Evolutionary conservation across 2,329 filamentous ascomycete species (phyloP).

Genomic region (Fusarium nygamai): DNA sequence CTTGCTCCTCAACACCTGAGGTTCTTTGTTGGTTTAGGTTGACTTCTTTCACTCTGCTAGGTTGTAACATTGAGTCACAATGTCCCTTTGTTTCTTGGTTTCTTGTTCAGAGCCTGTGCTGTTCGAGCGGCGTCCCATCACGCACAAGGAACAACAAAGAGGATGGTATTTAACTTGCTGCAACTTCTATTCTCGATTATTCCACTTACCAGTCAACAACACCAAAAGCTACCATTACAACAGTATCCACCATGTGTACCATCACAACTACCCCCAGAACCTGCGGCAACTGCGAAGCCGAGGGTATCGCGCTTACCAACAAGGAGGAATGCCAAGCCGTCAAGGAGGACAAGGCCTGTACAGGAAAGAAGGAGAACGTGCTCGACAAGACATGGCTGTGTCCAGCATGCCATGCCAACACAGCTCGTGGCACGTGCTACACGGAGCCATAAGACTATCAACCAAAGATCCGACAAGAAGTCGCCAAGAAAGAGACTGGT

Average conservation of each 20-base stretch:
- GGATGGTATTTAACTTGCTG: neutral
- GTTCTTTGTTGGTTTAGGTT: neutral
- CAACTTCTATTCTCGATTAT: neutral
- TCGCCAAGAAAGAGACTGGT: neutral
- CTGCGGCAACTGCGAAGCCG: neutral
- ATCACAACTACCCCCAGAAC: neutral
- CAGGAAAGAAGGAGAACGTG: too few relatives aligned
- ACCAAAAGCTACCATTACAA: neutral
- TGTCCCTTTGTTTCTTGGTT: neutral
- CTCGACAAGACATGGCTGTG: neutral
- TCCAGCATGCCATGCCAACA: neutral
- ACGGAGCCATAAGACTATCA: neutral
- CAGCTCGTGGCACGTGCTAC: neutral
- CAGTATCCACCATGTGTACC: neutral
- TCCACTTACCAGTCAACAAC: neutral
- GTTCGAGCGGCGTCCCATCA: neutral
- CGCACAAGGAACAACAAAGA: neutral
- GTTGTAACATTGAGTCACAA: neutral
- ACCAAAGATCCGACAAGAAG: neutral
- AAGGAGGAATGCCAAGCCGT: neutral
- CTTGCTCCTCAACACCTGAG: neutral
- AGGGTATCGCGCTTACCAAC: neutral
- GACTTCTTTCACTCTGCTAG: neutral
- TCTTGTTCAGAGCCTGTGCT: neutral
- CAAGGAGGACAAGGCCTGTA: neutral